A percentile compares a stretch with the other conserved stretches of the same genome.
phyloP scores from a whole-genome alignment of 345 rosid genomes.

The Moricandia arvensis region DNA sequence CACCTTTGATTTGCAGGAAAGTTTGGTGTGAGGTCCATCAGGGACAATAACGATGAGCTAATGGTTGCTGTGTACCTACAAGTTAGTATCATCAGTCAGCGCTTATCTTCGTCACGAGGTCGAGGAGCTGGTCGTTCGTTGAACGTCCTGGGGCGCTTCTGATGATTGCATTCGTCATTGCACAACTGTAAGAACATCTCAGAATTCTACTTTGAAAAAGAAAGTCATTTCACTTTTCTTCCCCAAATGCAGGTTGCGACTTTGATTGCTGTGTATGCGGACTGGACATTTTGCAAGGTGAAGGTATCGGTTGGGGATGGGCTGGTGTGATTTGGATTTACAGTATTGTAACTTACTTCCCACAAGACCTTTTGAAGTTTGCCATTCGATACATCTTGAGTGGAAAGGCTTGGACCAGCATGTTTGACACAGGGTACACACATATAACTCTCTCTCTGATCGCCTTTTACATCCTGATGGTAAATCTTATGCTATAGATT shows the following conservation, averaged over 20 bases:
- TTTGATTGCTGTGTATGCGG: constrained; percentile 55
- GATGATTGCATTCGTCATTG: constrained; percentile 36
- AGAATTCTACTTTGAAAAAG: background rate
- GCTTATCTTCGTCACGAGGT: constrained; percentile 42
- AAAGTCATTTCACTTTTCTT: background rate
- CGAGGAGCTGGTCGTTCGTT: constrained; percentile 43
- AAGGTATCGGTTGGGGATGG: constrained; percentile 63
- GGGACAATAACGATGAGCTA: constrained; percentile 39
- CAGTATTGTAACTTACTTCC: constrained; percentile 71
- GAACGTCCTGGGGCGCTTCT: constrained; percentile 43
- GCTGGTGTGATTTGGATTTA: constrained; percentile 85
- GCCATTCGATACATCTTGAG: constrained; percentile 80
- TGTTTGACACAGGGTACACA: constrained; percentile 73
- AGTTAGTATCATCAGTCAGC: constrained; percentile 58
- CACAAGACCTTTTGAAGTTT: constrained; percentile 81
- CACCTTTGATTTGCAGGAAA: constrained; percentile 47
- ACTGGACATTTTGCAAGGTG: constrained; percentile 53
- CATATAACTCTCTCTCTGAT: too few species aligned
- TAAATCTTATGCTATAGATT: background rate
- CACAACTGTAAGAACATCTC: constrained; percentile 47
- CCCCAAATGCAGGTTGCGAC: constrained; percentile 52
- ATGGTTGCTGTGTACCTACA: constrained; percentile 53
- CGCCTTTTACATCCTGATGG: too few species aligned
- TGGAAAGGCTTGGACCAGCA: constrained; percentile 83
- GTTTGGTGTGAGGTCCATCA: constrained; percentile 51